A percentile compares a stretch with the other conserved stretches of the same genome.
Evolutionary conservation across 257 asterid species (phyloP).

Genomic region (Solanum etuberosum): DNA sequence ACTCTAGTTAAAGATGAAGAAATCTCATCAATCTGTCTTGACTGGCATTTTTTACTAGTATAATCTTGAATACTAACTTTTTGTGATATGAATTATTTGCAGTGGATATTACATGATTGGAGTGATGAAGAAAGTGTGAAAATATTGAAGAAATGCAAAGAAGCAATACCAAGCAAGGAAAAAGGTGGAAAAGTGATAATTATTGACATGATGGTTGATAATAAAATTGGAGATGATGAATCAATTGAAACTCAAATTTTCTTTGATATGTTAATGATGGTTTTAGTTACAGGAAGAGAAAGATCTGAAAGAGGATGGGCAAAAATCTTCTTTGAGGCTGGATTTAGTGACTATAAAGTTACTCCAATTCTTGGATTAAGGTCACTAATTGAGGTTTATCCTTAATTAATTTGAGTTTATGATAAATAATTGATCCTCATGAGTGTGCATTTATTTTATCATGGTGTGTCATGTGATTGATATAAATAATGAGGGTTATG

Average conservation of each 20-base stretch:
- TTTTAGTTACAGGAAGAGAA: neutral
- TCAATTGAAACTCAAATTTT: conserved; percentile 8
- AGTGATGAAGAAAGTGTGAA: conserved; percentile 10
- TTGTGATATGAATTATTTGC: neutral
- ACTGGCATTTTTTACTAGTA: no score
- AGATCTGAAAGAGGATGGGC: conserved; percentile 7
- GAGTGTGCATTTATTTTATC: neutral
- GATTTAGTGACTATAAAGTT: conserved; percentile 6
- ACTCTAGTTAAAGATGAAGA: neutral
- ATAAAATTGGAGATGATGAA: neutral
- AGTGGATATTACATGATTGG: conserved; percentile 28
- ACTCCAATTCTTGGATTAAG: conserved; percentile 7
- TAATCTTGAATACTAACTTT: neutral
- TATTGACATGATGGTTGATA: conserved; percentile 8
- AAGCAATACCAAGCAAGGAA: conserved; percentile 8
- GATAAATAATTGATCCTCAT: neutral
- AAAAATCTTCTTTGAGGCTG: conserved; percentile 6
- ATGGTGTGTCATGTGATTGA: neutral
- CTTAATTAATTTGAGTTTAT: neutral
- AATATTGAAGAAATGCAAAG: conserved; percentile 10
- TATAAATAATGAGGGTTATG: neutral
- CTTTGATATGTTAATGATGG: conserved; percentile 20
- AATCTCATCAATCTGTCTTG: neutral
- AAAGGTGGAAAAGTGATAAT: conserved; percentile 15
- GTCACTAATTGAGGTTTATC: conserved; percentile 14